Evolutionary conservation across 2,329 filamentous ascomycete species (phyloP).

Genomic region (Zymoseptoria tritici): DNA sequence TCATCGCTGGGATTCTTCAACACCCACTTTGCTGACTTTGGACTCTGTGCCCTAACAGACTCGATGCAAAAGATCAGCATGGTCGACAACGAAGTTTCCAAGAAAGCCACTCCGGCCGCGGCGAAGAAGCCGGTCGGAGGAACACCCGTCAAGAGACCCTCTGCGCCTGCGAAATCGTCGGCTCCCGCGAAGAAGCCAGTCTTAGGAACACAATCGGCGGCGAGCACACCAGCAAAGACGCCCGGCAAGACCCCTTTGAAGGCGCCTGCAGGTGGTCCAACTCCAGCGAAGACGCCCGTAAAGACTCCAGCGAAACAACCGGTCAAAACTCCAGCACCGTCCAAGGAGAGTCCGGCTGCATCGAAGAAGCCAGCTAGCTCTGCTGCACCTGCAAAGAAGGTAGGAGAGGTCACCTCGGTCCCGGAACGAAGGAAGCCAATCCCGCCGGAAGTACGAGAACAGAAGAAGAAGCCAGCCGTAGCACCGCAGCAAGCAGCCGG

Average conservation of each 20-base stretch:
- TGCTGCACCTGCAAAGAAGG: constrained; percentile 10
- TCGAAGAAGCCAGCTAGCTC: constrained; percentile 16
- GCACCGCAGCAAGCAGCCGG: constrained; percentile 18
- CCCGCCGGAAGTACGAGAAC: constrained; percentile 13
- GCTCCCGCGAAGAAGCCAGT: constrained; percentile 10
- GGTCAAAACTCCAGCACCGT: constrained; percentile 5
- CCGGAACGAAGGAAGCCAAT: constrained; percentile 12
- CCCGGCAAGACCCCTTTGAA: constrained; percentile 12
- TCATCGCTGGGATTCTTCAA: background rate
- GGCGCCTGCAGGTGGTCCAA: background rate
- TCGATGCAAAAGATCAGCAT: constrained; percentile 28
- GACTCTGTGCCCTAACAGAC: constrained; percentile 6
- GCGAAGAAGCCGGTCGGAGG: constrained; percentile 11
- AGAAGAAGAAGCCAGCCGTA: constrained; percentile 12
- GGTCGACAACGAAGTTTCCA: constrained; percentile 27
- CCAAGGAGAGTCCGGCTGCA: constrained; percentile 6
- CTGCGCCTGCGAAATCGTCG: constrained; percentile 3
- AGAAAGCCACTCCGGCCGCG: constrained; percentile 10
- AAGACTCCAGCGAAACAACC: constrained; percentile 12
- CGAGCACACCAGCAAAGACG: constrained; percentile 8
- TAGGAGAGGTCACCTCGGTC: constrained; percentile 5
- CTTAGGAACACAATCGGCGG: constrained; percentile 1
- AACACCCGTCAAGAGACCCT: background rate
- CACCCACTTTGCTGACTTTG: background rate
- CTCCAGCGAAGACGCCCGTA: constrained; percentile 6